These are phyloP conservation scores for Xylaria flabelliformis DNA, from an alignment of 495 filamentous ascomycete genomes.

Conservation along the genomic window DNA sequence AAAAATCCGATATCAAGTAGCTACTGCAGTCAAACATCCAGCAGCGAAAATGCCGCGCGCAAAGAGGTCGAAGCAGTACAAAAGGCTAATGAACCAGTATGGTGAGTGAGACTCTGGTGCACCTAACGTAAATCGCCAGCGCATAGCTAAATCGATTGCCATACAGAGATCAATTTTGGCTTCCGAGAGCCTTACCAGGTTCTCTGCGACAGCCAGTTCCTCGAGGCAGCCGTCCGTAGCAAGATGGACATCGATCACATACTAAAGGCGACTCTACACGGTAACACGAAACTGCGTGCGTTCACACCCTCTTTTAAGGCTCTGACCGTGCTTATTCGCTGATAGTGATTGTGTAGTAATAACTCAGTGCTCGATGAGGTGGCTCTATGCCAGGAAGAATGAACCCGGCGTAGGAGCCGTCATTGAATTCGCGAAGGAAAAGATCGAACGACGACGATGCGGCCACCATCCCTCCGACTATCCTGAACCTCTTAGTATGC, in stretches of 20 bases:
- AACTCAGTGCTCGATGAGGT: constrained; percentile 65
- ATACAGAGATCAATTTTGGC: constrained; percentile 65
- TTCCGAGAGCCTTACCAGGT: constrained; percentile 96
- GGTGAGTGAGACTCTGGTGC: constrained; percentile 38
- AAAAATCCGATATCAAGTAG: not conserved
- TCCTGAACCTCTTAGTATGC: constrained; percentile 62
- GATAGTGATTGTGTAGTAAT: constrained; percentile 42
- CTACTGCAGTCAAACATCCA: not conserved
- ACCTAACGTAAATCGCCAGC: not conserved
- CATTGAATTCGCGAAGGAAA: constrained; percentile 70
- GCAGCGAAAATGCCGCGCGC: constrained; percentile 70
- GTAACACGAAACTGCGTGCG: constrained; percentile 83
- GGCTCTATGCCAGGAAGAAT: constrained; percentile 67
- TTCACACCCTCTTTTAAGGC: not conserved
- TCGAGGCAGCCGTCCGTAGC: constrained; percentile 72
- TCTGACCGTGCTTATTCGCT: constrained; percentile 23
- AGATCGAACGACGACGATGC: constrained; percentile 84
- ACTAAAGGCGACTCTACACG: constrained; percentile 77
- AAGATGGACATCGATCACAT: constrained; percentile 80
- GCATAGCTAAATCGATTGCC: not conserved
- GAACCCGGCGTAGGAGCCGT: constrained; percentile 62
- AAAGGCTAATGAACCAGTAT: constrained; percentile 95
- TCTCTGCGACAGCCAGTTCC: constrained; percentile 82
- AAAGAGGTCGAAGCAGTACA: constrained; percentile 93
- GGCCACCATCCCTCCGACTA: constrained; percentile 81